These are phyloP conservation scores for Metschnikowia bowlesiae DNA, from an alignment of 805 yeast species.

Conservation along the genomic window DNA sequence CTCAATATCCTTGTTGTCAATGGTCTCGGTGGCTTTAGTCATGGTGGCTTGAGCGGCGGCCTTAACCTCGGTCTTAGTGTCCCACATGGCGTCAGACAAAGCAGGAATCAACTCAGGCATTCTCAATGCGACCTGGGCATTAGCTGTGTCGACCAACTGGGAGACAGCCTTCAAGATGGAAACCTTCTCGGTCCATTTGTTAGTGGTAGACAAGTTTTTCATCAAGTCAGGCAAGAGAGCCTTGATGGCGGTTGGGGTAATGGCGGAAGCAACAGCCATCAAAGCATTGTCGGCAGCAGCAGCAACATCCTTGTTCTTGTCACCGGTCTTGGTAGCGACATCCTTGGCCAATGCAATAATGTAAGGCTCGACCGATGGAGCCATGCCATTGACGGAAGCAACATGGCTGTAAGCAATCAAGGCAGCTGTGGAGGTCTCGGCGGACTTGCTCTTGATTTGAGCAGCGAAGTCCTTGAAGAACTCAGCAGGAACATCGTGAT, in stretches of 20 bases:
- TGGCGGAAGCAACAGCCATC: slow-evolving; percentile 68
- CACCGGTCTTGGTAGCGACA: slow-evolving; percentile 80
- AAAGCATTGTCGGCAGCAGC: slow-evolving; percentile 73
- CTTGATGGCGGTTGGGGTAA: slow-evolving; percentile 94
- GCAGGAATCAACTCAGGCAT: slow-evolving; percentile 99
- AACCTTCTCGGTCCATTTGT: slow-evolving; percentile 98
- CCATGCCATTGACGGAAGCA: slow-evolving; percentile 70
- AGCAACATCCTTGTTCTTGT: slow-evolving; percentile 76
- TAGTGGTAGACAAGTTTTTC: slow-evolving; percentile 59
- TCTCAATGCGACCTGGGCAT: slow-evolving; percentile 93
- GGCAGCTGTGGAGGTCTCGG: slow-evolving; percentile 63
- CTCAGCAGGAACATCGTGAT: slow-evolving; percentile 93
- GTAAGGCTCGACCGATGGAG: slow-evolving; percentile 95
- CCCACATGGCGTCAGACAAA: slow-evolving; percentile 99
- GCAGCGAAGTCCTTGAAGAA: slow-evolving; percentile 76
- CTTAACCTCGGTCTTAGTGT: slow-evolving; percentile 98
- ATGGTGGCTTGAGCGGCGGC: slow-evolving; percentile 93
- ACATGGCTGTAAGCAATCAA: slow-evolving; percentile 81
- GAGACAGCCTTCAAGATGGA: slow-evolving; percentile 83
- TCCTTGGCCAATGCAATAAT: slow-evolving; percentile 71
- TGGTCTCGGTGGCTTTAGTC: slow-evolving; percentile 94
- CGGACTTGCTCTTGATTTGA: slow-evolving; percentile 72
- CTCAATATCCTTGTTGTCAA: slow-evolving; percentile 99
- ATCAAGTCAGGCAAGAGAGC: slow-evolving; percentile 79
- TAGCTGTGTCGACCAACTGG: slow-evolving; percentile 88